phyloP scores from a whole-genome alignment of 768 basidiomycete genomes.

The Naganishia vishniacii region DNA sequence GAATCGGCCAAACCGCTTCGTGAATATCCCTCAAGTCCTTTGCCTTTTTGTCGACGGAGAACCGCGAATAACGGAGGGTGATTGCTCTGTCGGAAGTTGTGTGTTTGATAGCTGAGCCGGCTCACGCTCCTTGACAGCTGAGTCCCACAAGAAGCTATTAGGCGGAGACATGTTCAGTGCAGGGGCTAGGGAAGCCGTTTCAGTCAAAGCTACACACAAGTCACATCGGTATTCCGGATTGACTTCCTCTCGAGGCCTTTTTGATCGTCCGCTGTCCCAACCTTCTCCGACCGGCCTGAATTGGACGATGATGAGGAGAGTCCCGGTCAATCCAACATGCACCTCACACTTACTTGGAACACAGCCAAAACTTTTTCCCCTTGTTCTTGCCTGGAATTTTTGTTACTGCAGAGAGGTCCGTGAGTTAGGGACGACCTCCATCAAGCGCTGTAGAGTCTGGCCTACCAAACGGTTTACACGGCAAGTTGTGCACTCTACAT shows the following conservation, averaged over 20 bases:
- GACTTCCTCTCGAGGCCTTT: constrained; percentile 45
- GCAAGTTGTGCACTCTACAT: constrained; percentile 44
- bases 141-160: constrained; percentile 46
- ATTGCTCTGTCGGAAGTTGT: neutral
- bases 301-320: neutral
- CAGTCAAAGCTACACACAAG: constrained; percentile 36
- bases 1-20: no score
- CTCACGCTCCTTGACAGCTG: constrained; percentile 31
- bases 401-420: constrained; percentile 31
- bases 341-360: constrained; percentile 40
- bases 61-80: neutral
- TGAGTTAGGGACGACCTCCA: neutral
- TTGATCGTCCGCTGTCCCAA: constrained; percentile 44
- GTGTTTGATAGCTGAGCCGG: neutral
- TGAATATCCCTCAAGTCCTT: neutral
- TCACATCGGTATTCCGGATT: constrained; percentile 46
- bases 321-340: neutral
- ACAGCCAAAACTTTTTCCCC: constrained; percentile 48
- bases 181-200: no score
- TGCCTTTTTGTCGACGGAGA: neutral
- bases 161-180: no score
- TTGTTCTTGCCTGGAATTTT: constrained; percentile 47
- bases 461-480: constrained; percentile 47
- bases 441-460: neutral
- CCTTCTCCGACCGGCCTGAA: constrained; percentile 46